Conservation (phyloP, 2,329 filamentous ascomycete species). For the Fusarium buharicum region DNA sequence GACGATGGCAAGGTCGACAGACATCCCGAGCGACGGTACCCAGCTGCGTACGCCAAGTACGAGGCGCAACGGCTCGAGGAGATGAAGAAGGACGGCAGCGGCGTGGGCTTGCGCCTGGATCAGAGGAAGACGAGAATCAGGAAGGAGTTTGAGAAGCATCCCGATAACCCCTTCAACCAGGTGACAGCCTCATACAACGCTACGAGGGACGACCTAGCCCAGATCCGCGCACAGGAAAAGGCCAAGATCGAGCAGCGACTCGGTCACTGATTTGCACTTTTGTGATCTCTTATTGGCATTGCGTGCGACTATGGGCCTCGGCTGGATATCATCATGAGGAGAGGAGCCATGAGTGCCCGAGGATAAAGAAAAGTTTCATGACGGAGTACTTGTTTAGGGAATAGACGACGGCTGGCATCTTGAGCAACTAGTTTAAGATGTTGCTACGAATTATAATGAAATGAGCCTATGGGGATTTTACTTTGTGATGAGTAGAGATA, state of each 20-base stretch:
- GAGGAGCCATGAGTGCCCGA: slow-evolving; percentile 1
- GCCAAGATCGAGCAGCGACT: slow-evolving; percentile 79
- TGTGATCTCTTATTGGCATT: background rate
- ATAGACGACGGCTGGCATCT: slow-evolving; percentile 36
- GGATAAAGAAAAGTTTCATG: slow-evolving; percentile 22
- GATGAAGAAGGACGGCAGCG: slow-evolving; percentile 82
- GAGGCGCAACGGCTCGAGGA: slow-evolving; percentile 84
- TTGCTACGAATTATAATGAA: slow-evolving; percentile 15
- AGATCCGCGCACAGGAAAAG: slow-evolving; percentile 73
- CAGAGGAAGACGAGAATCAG: slow-evolving; percentile 85
- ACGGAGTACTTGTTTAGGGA: slow-evolving; percentile 27
- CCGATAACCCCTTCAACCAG: slow-evolving; percentile 96
- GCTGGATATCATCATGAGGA: slow-evolving; percentile 2
- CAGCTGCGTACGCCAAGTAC: slow-evolving; percentile 84
- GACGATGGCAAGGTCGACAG: slow-evolving; percentile 79
- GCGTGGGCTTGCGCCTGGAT: slow-evolving; percentile 77
- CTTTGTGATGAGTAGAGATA: background rate
- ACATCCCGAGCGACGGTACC: slow-evolving; percentile 88
- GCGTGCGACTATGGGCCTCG: background rate
- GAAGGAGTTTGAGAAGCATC: slow-evolving; percentile 95
- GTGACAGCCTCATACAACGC: slow-evolving; percentile 80
- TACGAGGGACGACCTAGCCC: slow-evolving; percentile 77
- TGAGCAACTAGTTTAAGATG: slow-evolving; percentile 6
- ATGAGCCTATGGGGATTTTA: background rate
- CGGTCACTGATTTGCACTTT: slow-evolving; percentile 46